Base-by-base conservation (phyloP, 2,329 filamentous ascomycete species). In the Calycina marina region DNA sequence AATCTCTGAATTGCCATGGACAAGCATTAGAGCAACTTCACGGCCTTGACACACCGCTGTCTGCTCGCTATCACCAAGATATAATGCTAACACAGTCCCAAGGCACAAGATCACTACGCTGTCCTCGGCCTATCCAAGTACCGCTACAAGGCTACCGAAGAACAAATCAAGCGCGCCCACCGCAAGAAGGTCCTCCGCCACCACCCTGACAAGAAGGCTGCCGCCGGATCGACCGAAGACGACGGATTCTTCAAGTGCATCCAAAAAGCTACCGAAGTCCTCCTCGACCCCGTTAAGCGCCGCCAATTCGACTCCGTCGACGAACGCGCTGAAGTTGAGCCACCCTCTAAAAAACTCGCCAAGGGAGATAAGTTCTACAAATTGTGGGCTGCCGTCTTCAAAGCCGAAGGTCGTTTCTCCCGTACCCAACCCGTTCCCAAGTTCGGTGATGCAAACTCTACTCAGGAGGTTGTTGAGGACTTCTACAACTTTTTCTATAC, bases 401-500 rank as follows among this genome's bases (percentile, higher is more conserved):
- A 88, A 58, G 67, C 84, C 25, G 90, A 98, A 63, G 80, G 64
- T 9, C 84, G 90, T 42, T 98, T 98, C 73, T 92, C 82, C 58
- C 90, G 85, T 60, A 68, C 60, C 39, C 82, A 93, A 55, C 88
- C 88, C 5, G 90, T 94, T 3, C 92, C 90, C 4, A 62, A 69
- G 48, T 76, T 98, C 37, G 90, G 90, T 41, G 71, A 83, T 52
- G 82, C 83, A 43, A 79, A 92, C 45, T 77, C 81, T 52, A 72
- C 72, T 49, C 82, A 86, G 60, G 82, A 92, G 53, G 77, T 93
- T 6, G 90, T 98, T 28, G 86, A 96, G 54, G 65, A 67, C 33
- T 98, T 98, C 60, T 98, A 98, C 72, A 93, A 98, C 70, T 98
- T 96, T 68, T 98, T 82, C 78, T 98, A 96, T 69, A 92, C 88